Conservation (phyloP, 2,329 filamentous ascomycete species). For the Trichoderma simmonsii region DNA sequence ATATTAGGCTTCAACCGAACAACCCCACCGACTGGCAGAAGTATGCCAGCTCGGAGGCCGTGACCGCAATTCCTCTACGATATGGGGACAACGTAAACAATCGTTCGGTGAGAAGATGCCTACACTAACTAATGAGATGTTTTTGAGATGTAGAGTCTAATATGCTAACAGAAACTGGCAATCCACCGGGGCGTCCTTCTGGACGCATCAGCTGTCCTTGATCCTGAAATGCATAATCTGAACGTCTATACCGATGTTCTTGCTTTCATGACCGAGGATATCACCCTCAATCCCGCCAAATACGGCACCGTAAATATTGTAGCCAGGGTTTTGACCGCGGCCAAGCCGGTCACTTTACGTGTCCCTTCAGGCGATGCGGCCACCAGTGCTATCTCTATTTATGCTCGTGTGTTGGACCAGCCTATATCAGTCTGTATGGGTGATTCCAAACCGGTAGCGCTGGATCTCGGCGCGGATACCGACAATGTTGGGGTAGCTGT, state of each 20-base stretch:
- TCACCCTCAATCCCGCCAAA: background rate
- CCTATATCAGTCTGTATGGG: background rate
- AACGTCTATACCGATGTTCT: background rate
- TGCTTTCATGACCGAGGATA: background rate
- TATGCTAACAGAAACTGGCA: background rate
- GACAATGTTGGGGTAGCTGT: background rate
- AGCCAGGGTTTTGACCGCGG: background rate
- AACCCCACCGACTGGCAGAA: background rate
- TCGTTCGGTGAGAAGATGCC: background rate
- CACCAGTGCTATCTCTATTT: background rate
- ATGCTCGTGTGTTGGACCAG: background rate
- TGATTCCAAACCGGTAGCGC: background rate
- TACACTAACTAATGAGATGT: accelerated
- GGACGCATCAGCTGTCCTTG: background rate
- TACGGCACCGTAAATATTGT: background rate
- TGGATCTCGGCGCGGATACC: background rate
- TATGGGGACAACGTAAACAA: background rate
- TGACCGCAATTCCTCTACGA: background rate
- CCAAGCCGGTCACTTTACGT: background rate
- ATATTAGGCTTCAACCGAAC: background rate
- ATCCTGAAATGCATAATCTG: background rate
- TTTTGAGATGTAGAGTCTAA: background rate
- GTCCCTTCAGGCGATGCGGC: background rate
- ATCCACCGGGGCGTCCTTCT: background rate
- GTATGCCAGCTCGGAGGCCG: background rate